Base-by-base conservation (phyloP, 495 filamentous ascomycete species). In the Talaromyces proteolyticus region DNA sequence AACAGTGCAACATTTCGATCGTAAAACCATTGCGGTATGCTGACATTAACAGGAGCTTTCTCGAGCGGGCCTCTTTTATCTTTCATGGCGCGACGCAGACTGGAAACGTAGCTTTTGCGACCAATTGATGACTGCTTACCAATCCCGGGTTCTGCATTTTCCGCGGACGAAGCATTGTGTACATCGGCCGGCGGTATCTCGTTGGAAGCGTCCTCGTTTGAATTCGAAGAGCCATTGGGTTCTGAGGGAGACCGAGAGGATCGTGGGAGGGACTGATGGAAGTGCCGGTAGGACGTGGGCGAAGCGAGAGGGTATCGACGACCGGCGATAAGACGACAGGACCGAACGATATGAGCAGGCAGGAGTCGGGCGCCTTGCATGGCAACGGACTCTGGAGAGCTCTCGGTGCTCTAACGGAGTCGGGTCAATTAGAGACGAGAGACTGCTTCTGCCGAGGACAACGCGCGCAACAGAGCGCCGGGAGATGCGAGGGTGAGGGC, bases 301-400 rank as follows among this genome's bases (percentile, higher is more conserved):
- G 60, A 36, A 17, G 54, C 52, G 29, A 58, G 60, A 47, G 68
- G 62, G 64, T 66, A 71, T 23, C 69, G 69, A 48, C 71, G 69
- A 54, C 59, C 69, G 44, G 69, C 68, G 51, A 73, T 57, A 41
- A 74, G 63, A 49, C 69, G 69, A 59, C 71, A 72, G 44, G 71
- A 69, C 55, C 65, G 69, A 39, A 49, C 47, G 47, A 40, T 24
- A 40, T 41, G 47, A 5, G 47, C 39, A 6, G 18, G 47, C 2
- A 49, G 47, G 47, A 38, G 47, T 17, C 39, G 36, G 18, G 47
- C 25, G 38, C 37, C 40, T 49, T 49, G 47, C 47, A 49, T 49
- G 47, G 47, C 47, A 39, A 40, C 47, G 47, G 20, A n/a, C 19
- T 23, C 5, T 29, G 2, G 25, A 47, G 44, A 19, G 37, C 19